These are phyloP conservation scores for Ceratocystis diversiconidia DNA, from an alignment of 2,329 filamentous ascomycete species.

Conservation along the genomic window DNA sequence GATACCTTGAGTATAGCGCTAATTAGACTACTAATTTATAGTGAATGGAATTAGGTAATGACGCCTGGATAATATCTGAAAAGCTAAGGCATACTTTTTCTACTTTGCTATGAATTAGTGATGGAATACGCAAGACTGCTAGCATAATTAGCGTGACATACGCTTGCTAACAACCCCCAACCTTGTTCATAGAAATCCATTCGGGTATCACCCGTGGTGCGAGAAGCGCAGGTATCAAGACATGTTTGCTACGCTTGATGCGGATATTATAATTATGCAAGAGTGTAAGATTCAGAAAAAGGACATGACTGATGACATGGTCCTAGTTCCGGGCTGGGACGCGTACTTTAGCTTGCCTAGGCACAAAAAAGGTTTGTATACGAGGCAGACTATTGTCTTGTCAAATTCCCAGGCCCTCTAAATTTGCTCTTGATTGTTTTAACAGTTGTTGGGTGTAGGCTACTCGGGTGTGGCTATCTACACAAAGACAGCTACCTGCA, in stretches of 20 bases:
- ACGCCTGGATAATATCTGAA: background rate
- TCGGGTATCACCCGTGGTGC: conserved; percentile 72
- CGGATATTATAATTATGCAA: conserved; percentile 89
- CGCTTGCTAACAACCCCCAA: background rate
- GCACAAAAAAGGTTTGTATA: conserved; percentile 71
- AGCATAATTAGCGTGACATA: conserved; percentile 2
- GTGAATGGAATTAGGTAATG: conserved; percentile 67
- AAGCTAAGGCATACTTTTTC: background rate
- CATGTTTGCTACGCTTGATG: conserved; percentile 89
- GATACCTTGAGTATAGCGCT: no score
- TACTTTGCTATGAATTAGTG: background rate
- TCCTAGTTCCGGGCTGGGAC: conserved; percentile 87
- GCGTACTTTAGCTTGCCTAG: conserved; percentile 88
- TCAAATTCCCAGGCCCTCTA: background rate
- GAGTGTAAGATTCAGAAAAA: conserved; percentile 94
- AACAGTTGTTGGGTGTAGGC: conserved; percentile 35
- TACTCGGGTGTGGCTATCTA: conserved; percentile 96
- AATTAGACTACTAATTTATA: conserved; percentile 25
- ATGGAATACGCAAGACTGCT: background rate
- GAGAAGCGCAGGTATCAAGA: conserved; percentile 54
- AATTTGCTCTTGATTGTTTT: background rate
- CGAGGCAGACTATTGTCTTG: no score
- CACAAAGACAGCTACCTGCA: conserved; percentile 72
- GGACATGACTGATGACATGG: conserved; percentile 88
- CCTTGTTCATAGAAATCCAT: conserved; percentile 49